phyloP scores from a whole-genome alignment of 2,329 filamentous ascomycete species.

The Akanthomyces dipterigenus region DNA sequence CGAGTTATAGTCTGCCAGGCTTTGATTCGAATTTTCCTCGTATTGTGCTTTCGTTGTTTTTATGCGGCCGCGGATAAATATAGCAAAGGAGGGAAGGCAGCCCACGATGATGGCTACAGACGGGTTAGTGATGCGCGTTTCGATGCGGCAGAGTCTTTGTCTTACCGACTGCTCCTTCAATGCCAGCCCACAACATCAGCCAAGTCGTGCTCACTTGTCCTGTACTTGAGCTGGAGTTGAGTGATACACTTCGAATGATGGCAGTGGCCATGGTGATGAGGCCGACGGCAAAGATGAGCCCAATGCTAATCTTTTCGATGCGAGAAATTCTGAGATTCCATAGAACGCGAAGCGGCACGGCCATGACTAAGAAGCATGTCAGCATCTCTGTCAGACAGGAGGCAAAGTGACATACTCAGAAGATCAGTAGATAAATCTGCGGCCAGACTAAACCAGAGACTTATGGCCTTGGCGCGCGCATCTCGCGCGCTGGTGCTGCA shows the following conservation, averaged over 20 bases:
- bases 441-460: constrained; percentile 17
- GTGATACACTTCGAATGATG: constrained; percentile 16
- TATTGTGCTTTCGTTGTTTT: constrained; percentile 9
- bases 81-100: constrained; percentile 16
- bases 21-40: constrained; percentile 10
- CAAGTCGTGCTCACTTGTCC: constrained; percentile 18
- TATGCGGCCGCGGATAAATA: constrained; percentile 16
- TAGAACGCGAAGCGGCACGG: constrained; percentile 14
- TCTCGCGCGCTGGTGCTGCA: constrained; percentile 14
- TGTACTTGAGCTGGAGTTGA: constrained; percentile 10
- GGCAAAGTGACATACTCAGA: constrained; percentile 12
- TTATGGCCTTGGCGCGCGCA: constrained; percentile 15
- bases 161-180: constrained; percentile 17
- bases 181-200: constrained; percentile 18
- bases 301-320: constrained; percentile 16
- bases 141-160: not conserved
- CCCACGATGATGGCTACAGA: constrained; percentile 16
- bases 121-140: not conserved
- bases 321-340: constrained; percentile 16
- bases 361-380: constrained; percentile 15
- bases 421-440: constrained; percentile 17
- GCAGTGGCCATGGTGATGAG: constrained; percentile 17
- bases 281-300: constrained; percentile 15
- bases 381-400: not conserved
- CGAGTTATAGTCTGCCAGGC: constrained; percentile 3